Percentiles rank a stretch among this genome's conserved stretches.
phyloP scores from a whole-genome alignment of 179 eudicot species.

The Gypsophila paniculata region DNA sequence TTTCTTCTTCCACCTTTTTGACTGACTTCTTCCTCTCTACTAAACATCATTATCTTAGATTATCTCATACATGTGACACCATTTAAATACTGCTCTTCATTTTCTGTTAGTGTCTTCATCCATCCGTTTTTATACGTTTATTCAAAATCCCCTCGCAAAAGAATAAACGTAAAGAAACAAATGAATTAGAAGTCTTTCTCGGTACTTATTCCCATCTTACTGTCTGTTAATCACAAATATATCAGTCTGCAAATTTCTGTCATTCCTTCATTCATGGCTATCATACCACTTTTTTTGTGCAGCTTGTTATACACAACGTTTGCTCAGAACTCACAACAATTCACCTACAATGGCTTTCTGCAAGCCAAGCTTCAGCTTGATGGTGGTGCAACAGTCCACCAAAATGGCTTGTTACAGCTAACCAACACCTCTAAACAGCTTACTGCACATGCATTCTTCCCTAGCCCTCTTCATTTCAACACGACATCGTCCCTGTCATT shows the following conservation, averaged over 20 bases:
- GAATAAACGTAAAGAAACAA: no score
- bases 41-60: no score
- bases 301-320: constrained; percentile 12
- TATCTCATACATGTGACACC: not conserved
- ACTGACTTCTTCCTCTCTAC: not conserved
- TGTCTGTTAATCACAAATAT: not conserved
- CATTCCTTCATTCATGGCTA: constrained; percentile 8
- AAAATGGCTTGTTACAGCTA: constrained; percentile 42
- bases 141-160: no score
- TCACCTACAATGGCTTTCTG: constrained; percentile 34
- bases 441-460: constrained; percentile 33
- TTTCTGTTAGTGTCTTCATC: not conserved
- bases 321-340: constrained; percentile 24
- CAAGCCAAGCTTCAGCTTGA: constrained; percentile 29
- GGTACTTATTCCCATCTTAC: no score
- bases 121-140: no score
- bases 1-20: not conserved
- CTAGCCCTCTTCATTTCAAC: constrained; percentile 22
- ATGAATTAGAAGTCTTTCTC: no score
- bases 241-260: not conserved
- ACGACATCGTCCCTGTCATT: constrained; percentile 24
- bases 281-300: constrained; percentile 1
- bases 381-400: constrained; percentile 33
- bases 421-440: constrained; percentile 32
- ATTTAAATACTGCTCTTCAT: not conserved